Base-by-base conservation (phyloP, 345 rosid species). In the Citrus australasica region DNA sequence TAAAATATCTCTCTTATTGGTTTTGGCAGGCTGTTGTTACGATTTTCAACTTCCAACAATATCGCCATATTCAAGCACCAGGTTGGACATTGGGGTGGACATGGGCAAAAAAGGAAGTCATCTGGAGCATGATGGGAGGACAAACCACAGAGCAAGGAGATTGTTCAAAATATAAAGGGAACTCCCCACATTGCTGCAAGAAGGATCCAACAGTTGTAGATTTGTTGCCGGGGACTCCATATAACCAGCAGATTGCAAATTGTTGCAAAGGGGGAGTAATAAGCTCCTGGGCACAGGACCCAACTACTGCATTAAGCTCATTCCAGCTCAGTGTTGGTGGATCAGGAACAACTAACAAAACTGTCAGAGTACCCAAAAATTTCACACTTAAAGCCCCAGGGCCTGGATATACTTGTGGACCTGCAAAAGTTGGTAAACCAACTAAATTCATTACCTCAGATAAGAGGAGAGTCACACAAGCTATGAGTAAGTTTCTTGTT, bases 31-130 rank as follows among this genome's bases (percentile, higher is more conserved):
- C 99, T 51, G 92, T 85, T 60, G 97, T 95, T 74, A 87, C 94
- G 0, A 86, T 95, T 32, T 89, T 77, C 87, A 95, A 95, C 88
- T 95, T 88, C 90, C 94, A 95, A 81, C 91, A 90, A 64, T 91
- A 93, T 83, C 93, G 96, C 78, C 97, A 95, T 74, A 91, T 95
- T 67, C 88, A 89, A 75, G 78, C 97, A 17, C 98, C 99, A 0
- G 98, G 98, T 72, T 95, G 97, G 99, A 86, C 90, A 59, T 79
- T 95, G 76, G 94, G 97, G 55, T 95, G 97, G 99, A 86, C 90
- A 76, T 95, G 98, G 99, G 90, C 90, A 0, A 92, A 91, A 84
- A 93, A 91, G 76, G 98, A 93, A 84, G 94, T 93, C 73, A 93
- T 93, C 58, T 95, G 98, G 98, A 87, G 82, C 81, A 90, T 92